These are phyloP conservation scores for Galerina marginata DNA, from an alignment of 768 basidiomycete genomes.

Conservation along the genomic window DNA sequence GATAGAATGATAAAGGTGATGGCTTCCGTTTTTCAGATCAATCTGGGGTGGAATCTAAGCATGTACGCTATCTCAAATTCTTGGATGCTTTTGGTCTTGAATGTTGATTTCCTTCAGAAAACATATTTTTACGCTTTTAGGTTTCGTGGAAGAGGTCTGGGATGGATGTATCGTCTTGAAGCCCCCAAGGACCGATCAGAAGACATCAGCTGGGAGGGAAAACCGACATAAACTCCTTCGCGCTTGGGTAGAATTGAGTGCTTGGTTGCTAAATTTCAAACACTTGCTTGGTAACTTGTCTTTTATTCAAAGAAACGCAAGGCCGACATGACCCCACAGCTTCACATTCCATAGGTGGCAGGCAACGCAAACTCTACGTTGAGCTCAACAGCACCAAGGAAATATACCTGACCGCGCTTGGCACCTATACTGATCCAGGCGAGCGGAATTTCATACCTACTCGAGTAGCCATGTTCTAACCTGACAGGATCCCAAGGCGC, in stretches of 20 bases:
- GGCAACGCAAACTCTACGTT: slow-evolving; percentile 42
- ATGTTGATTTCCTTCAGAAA: no score
- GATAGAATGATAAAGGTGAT: slow-evolving; percentile 57
- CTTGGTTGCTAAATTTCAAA: slow-evolving; percentile 68
- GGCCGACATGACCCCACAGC: slow-evolving; percentile 37
- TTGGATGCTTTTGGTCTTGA: neutral
- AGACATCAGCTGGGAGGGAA: slow-evolving; percentile 49
- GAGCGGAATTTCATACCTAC: neutral
- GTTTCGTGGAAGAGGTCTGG: slow-evolving; percentile 43
- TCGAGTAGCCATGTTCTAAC: slow-evolving; percentile 12
- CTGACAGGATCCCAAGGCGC: slow-evolving; percentile 58
- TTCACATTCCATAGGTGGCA: slow-evolving; percentile 48
- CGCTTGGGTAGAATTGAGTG: slow-evolving; percentile 78
- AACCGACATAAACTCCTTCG: slow-evolving; percentile 70
- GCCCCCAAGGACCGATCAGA: slow-evolving; percentile 60
- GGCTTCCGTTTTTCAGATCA: slow-evolving; percentile 60
- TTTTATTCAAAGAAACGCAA: neutral
- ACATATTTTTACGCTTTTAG: slow-evolving; percentile 48
- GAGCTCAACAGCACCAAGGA: slow-evolving; percentile 60
- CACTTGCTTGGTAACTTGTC: slow-evolving; percentile 45
- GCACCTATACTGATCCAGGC: slow-evolving; percentile 83
- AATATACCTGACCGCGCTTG: slow-evolving; percentile 73
- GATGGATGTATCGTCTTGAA: slow-evolving; percentile 51
- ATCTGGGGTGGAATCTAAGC: slow-evolving; percentile 67
- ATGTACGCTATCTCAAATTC: slow-evolving; percentile 49